Evolutionary conservation across 768 basidiomycete genomes (phyloP).

Genomic region (Pulveroboletus sp.): DNA sequence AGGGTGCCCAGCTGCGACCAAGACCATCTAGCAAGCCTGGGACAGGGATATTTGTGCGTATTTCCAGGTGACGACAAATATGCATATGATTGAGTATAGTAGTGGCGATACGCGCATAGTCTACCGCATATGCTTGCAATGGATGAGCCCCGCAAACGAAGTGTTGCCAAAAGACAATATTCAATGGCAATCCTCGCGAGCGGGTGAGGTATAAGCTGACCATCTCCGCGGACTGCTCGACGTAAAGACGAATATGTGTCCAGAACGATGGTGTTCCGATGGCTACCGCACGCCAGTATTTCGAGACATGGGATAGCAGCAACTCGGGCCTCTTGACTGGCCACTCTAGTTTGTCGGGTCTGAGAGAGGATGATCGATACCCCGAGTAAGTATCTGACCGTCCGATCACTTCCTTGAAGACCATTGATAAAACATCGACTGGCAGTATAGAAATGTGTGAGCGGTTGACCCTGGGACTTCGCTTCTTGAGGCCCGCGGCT

Average conservation of each 20-base stretch:
- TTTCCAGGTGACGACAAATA: conserved; percentile 23
- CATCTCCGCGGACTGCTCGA: conserved; percentile 25
- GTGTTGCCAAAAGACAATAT: conserved; percentile 21
- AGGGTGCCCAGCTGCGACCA: conserved; percentile 18
- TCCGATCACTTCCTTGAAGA: conserved; percentile 19
- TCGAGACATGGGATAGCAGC: conserved; percentile 39
- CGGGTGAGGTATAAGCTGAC: conserved; percentile 26
- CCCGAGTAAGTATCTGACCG: conserved; percentile 1
- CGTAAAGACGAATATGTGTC: conserved; percentile 28
- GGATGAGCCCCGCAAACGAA: conserved; percentile 17
- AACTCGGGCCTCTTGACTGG: conserved; percentile 25
- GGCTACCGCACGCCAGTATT: conserved; percentile 38
- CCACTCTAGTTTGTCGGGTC: conserved; percentile 7
- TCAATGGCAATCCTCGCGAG: conserved; percentile 23
- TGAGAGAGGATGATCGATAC: not conserved
- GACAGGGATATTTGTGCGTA: conserved; percentile 21
- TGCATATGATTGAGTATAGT: conserved; percentile 28
- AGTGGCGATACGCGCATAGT: conserved; percentile 19
- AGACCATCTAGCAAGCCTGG: conserved; percentile 24
- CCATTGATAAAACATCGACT: conserved; percentile 24
- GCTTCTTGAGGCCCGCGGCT: conserved; percentile 11
- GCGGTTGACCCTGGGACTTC: not conserved
- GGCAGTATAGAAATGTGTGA: conserved; percentile 20
- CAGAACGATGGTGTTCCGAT: conserved; percentile 37
- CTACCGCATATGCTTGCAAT: conserved; percentile 15